Percentiles rank a stretch among this genome's conserved stretches.
These are phyloP conservation scores for Penicillium brevicompactum DNA, from an alignment of 2,329 filamentous ascomycete genomes.

Conservation along the genomic window DNA sequence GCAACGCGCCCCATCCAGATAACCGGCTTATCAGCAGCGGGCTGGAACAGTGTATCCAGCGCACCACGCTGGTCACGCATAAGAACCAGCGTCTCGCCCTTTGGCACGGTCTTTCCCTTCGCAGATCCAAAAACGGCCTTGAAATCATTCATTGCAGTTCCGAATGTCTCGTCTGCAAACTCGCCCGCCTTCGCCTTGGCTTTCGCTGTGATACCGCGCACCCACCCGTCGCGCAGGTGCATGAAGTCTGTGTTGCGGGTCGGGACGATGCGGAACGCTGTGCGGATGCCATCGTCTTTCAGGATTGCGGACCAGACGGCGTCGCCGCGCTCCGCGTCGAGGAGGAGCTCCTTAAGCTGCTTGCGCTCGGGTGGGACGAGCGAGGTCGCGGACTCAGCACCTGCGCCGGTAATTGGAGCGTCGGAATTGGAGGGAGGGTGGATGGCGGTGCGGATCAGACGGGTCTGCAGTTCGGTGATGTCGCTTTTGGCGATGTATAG, in stretches of 20 bases:
- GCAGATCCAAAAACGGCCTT: slow-evolving; percentile 79
- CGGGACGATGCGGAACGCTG: slow-evolving; percentile 79
- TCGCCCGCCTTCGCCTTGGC: slow-evolving; percentile 57
- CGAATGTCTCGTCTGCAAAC: slow-evolving; percentile 75
- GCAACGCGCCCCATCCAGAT: slow-evolving; percentile 68
- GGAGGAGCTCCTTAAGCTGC: slow-evolving; percentile 66
- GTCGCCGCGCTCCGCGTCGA: slow-evolving; percentile 70
- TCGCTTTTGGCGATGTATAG: slow-evolving; percentile 86
- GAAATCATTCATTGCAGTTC: slow-evolving; percentile 73
- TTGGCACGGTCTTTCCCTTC: slow-evolving; percentile 67
- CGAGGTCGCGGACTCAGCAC: slow-evolving; percentile 72
- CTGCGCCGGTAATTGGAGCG: slow-evolving; percentile 40
- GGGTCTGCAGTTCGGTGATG: slow-evolving; percentile 75
- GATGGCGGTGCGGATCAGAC: slow-evolving; percentile 70
- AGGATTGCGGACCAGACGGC: slow-evolving; percentile 75
- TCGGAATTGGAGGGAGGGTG: slow-evolving; percentile 31
- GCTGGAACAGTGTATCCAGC: slow-evolving; percentile 68
- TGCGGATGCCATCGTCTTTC: slow-evolving; percentile 67
- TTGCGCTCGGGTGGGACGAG: slow-evolving; percentile 82
- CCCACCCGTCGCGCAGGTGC: slow-evolving; percentile 88
- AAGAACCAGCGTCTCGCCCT: slow-evolving; percentile 76
- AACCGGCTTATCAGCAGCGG: slow-evolving; percentile 49
- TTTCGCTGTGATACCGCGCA: slow-evolving; percentile 77
- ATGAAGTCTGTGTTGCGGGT: slow-evolving; percentile 94
- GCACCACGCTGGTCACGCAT: slow-evolving; percentile 66